These are phyloP conservation scores for Xylaria sp. DNA, from an alignment of 2,329 filamentous ascomycete species.

Conservation along the genomic window DNA sequence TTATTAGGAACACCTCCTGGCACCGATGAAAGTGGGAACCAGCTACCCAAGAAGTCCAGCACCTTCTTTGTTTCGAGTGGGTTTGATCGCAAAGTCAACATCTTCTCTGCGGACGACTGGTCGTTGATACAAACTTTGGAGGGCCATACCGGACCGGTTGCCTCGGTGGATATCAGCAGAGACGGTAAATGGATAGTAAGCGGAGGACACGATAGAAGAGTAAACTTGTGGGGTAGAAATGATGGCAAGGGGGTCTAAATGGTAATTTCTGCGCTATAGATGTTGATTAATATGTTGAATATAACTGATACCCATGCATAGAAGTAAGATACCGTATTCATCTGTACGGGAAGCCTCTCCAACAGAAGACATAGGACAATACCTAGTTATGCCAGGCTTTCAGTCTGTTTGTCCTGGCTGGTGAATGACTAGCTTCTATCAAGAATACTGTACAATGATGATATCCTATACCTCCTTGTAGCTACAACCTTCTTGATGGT, in stretches of 20 bases:
- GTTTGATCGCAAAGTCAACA: constrained; percentile 94
- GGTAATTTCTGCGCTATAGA: constrained; percentile 27
- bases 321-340: neutral
- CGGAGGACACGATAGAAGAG: constrained; percentile 91
- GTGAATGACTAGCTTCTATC: neutral
- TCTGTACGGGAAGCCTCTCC: neutral
- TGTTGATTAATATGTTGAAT: constrained; percentile 25
- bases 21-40: constrained; percentile 72
- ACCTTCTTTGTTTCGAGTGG: constrained; percentile 92
- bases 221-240: constrained; percentile 95
- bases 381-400: neutral
- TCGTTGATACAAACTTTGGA: constrained; percentile 85
- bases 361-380: neutral
- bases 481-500: neutral
- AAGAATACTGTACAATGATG: neutral
- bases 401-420: neutral
- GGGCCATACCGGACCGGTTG: constrained; percentile 91
- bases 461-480: neutral
- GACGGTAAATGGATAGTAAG: constrained; percentile 95
- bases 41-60: constrained; percentile 82
- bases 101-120: constrained; percentile 98
- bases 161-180: constrained; percentile 86
- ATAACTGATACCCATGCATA: constrained; percentile 43
- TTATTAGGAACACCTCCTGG: constrained; percentile 69
- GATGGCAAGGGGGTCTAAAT: constrained; percentile 68